Conservation (phyloP, 2,329 filamentous ascomycete species). For the Paramyrothecium roridum region DNA sequence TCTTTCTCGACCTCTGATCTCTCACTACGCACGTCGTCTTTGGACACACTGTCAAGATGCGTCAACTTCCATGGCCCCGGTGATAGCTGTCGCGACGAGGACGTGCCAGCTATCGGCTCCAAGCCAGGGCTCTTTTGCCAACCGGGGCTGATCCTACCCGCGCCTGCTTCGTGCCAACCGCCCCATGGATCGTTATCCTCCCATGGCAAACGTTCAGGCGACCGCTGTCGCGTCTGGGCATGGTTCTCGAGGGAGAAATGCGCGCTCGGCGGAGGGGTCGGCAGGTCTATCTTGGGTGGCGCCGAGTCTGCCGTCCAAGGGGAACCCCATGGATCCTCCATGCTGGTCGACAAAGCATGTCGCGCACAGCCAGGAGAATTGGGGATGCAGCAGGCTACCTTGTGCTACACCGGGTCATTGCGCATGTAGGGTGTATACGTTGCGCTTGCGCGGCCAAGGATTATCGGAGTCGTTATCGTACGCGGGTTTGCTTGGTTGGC, state of each 20-base stretch:
- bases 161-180: constrained; percentile 29
- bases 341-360: constrained; percentile 34
- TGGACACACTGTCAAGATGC: background rate
- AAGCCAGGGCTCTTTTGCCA: constrained; percentile 30
- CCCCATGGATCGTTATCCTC: constrained; percentile 31
- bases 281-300: constrained; percentile 31
- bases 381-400: constrained; percentile 2
- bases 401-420: background rate
- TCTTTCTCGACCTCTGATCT: constrained; percentile 10
- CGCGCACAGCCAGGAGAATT: constrained; percentile 16
- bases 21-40: constrained; percentile 17
- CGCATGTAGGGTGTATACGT: background rate
- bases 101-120: constrained; percentile 18
- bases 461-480: background rate
- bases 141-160: constrained; percentile 17
- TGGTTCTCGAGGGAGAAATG: constrained; percentile 23
- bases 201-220: constrained; percentile 23
- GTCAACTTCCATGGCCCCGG: constrained; percentile 20
- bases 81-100: constrained; percentile 18
- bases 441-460: background rate
- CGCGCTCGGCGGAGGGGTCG: constrained; percentile 26
- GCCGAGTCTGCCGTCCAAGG: constrained; percentile 48
- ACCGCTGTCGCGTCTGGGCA: constrained; percentile 14
- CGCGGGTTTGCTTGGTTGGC: too few species aligned
- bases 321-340: constrained; percentile 64